Percentiles rank a stretch among this genome's conserved stretches.
These are phyloP conservation scores for Diaporthe eres DNA, from an alignment of 2,329 filamentous ascomycete species.

Conservation along the genomic window DNA sequence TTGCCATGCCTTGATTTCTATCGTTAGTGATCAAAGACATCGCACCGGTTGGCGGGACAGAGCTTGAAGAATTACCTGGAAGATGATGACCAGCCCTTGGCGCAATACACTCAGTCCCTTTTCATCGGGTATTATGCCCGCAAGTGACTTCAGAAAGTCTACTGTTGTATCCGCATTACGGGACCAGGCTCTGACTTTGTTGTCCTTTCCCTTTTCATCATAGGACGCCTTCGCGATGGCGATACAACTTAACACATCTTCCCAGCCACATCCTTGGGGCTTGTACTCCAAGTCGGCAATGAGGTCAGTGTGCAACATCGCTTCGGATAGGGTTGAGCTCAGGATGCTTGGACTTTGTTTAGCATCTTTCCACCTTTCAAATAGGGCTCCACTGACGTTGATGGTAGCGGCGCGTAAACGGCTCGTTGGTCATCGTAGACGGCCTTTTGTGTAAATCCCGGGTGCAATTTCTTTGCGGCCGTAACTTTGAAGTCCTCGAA, in stretches of 20 bases:
- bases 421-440: constrained; percentile 8
- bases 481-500: not conserved
- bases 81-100: not conserved
- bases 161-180: not conserved
- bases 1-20: not conserved
- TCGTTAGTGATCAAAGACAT: not conserved
- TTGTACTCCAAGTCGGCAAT: not conserved
- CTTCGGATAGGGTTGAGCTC: not conserved
- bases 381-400: not conserved
- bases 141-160: not conserved
- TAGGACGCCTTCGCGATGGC: not conserved
- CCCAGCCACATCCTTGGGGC: constrained; percentile 19
- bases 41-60: fast-evolving
- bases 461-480: not conserved
- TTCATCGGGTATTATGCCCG: constrained; percentile 28
- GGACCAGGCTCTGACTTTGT: not conserved
- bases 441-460: not conserved
- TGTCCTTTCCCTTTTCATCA: not conserved
- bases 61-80: not conserved
- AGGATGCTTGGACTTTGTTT: not conserved
- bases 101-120: constrained; percentile 24
- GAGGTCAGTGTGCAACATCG: not conserved
- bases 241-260: constrained; percentile 13
- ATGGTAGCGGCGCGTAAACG: not conserved
- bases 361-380: not conserved